Conservation (phyloP, 345 rosid genomes). For the Eucalyptus polybractea region DNA sequence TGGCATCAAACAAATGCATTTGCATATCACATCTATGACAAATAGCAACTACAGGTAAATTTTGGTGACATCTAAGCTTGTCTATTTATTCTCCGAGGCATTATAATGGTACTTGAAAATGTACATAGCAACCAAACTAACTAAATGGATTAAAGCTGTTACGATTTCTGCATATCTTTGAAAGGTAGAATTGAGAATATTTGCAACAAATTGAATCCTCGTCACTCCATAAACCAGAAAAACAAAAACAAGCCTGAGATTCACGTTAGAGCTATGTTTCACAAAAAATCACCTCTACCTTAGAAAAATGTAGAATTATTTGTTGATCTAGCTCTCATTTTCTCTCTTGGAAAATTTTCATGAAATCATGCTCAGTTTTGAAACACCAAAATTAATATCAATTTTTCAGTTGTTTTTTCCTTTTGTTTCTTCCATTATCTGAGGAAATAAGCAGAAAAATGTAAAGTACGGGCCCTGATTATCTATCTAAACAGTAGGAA, state of each 20-base stretch:
- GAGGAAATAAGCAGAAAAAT: not conserved
- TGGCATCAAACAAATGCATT: not conserved
- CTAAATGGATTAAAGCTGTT: not conserved
- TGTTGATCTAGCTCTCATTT: not conserved
- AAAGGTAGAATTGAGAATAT: not conserved
- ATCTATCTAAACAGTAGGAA: not conserved
- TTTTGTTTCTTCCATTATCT: not conserved
- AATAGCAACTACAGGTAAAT: not conserved
- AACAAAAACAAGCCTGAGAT: not conserved
- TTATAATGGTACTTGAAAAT: not conserved
- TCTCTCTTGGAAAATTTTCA: not conserved
- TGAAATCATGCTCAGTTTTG: not conserved
- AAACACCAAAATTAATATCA: not conserved
- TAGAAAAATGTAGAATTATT: not conserved
- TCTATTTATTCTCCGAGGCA: not conserved
- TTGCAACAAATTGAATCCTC: not conserved
- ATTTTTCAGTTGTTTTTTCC: not conserved
- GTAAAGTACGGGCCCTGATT: not conserved
- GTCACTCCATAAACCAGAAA: not conserved
- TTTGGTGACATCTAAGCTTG: not conserved
- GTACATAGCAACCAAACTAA: not conserved
- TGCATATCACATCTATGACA: not conserved
- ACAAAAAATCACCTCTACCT: not conserved
- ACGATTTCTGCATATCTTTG: not conserved
- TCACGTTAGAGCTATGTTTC: not conserved